phyloP scores from a whole-genome alignment of 805 yeast species.

The Lachancea lanzarotensis region DNA sequence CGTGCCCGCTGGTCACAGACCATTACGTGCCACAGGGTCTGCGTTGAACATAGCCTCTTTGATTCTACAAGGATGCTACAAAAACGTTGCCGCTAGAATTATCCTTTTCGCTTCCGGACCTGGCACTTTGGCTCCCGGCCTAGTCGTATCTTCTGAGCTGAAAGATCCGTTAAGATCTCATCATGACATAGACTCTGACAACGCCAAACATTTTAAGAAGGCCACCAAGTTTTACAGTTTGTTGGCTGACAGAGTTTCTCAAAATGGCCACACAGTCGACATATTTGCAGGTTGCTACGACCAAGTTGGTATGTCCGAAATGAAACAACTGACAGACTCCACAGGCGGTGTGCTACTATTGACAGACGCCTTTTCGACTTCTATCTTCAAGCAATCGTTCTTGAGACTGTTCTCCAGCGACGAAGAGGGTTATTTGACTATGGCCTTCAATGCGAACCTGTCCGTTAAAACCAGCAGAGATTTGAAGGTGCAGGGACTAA shows the following conservation, averaged over 20 bases:
- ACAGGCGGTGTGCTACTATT: conserved; percentile 89
- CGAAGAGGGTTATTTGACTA: conserved; percentile 74
- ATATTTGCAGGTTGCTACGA: conserved; percentile 94
- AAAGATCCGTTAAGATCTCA: conserved; percentile 97
- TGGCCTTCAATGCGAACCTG: conserved; percentile 86
- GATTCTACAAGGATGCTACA: conserved; percentile 72
- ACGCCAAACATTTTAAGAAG: conserved; percentile 80
- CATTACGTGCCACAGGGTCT: conserved; percentile 87
- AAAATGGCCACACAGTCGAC: conserved; percentile 75
- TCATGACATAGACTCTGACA: conserved; percentile 88
- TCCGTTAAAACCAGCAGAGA: conserved; percentile 84
- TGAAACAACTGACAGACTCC: conserved; percentile 75
- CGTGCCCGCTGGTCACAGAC: conserved; percentile 73
- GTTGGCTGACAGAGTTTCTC: conserved; percentile 64
- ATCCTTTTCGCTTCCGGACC: conserved; percentile 93
- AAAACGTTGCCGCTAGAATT: conserved; percentile 82
- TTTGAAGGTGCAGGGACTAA: conserved; percentile 83
- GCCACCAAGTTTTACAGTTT: conserved; percentile 76
- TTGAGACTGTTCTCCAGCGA: conserved; percentile 83
- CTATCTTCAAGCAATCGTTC: conserved; percentile 89
- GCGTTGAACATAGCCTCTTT: conserved; percentile 82
- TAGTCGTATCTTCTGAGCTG: conserved; percentile 84
- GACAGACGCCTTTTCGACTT: conserved; percentile 89
- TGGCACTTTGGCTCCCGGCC: conserved; percentile 90
- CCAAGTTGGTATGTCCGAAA: conserved; percentile 91